Conservation (phyloP, 768 basidiomycete species). For the Trametopsis cervina region DNA sequence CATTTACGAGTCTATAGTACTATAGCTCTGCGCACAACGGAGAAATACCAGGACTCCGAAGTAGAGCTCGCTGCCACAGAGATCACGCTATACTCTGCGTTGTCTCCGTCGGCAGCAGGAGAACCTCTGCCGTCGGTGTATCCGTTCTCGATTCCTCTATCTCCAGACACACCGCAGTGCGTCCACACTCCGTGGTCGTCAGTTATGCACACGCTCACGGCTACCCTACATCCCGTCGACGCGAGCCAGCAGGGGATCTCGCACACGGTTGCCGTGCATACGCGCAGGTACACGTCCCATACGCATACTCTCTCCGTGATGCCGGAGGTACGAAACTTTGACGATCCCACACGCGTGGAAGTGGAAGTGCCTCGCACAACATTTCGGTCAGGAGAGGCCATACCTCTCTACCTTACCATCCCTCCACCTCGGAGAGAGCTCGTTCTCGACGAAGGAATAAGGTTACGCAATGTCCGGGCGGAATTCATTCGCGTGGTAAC, state of each 20-base stretch:
- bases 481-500: slow-evolving; percentile 69
- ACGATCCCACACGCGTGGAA: slow-evolving; percentile 60
- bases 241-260: slow-evolving; percentile 32
- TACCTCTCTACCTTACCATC: slow-evolving; percentile 76
- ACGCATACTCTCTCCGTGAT: slow-evolving; percentile 44
- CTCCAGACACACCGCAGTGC: slow-evolving; percentile 76
- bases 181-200: slow-evolving; percentile 71
- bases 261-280: slow-evolving; percentile 61
- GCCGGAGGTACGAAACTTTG: slow-evolving; percentile 51
- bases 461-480: slow-evolving; percentile 73
- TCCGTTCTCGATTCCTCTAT: slow-evolving; percentile 79
- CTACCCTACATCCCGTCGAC: slow-evolving; percentile 46
- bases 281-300: slow-evolving; percentile 68
- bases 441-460: slow-evolving; percentile 61
- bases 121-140: slow-evolving; percentile 43
- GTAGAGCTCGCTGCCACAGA: slow-evolving; percentile 62
- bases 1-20: slow-evolving; percentile 35
- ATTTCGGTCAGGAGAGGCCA: slow-evolving; percentile 64
- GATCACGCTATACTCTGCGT: slow-evolving; percentile 43
- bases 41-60: slow-evolving; percentile 51
- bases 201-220: slow-evolving; percentile 63
- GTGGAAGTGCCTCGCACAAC: slow-evolving; percentile 67
- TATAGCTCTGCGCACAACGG: slow-evolving; percentile 58
- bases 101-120: slow-evolving; percentile 24
- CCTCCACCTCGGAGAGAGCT: slow-evolving; percentile 66